Percentiles rank a stretch among this genome's conserved stretches.
Evolutionary conservation across 139 green algal genomes (phyloP).

Genomic region (Chlamydomonas eustigma): DNA sequence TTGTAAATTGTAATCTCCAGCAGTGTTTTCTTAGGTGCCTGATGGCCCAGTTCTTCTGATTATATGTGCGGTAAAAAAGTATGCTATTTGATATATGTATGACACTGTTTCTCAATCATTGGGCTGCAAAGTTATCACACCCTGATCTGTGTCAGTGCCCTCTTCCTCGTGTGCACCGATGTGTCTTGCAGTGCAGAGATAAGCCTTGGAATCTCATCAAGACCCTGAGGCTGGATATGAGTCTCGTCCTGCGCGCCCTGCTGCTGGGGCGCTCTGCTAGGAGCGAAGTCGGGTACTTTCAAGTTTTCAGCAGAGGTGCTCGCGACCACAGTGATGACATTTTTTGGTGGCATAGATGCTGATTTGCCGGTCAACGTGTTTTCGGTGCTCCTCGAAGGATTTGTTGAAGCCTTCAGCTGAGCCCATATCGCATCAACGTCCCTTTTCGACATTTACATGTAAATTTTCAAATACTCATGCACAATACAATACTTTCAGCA

Average conservation of each 20-base stretch:
- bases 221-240: not conserved
- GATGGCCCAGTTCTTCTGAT: no score
- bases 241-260: not conserved
- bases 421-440: conserved; percentile 17
- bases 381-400: not conserved
- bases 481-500: no score
- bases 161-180: not conserved
- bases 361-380: not conserved
- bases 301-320: not conserved
- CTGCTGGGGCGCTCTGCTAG: not conserved
- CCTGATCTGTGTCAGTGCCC: conserved; percentile 5
- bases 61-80: no score
- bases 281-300: not conserved
- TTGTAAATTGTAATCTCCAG: not conserved
- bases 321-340: not conserved
- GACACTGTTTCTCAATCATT: not conserved
- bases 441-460: not conserved
- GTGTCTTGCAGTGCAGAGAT: conserved; percentile 10
- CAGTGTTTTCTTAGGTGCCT: not conserved
- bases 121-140: not conserved
- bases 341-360: not conserved
- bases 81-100: no score
- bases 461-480: no score
- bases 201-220: not conserved
- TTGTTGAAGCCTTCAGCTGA: not conserved